Evolutionary conservation across 1,284 basidiomycete species (phyloP), one percentile per base, ranked within the genome.

Genomic region (Ustilago crameri): DNA sequence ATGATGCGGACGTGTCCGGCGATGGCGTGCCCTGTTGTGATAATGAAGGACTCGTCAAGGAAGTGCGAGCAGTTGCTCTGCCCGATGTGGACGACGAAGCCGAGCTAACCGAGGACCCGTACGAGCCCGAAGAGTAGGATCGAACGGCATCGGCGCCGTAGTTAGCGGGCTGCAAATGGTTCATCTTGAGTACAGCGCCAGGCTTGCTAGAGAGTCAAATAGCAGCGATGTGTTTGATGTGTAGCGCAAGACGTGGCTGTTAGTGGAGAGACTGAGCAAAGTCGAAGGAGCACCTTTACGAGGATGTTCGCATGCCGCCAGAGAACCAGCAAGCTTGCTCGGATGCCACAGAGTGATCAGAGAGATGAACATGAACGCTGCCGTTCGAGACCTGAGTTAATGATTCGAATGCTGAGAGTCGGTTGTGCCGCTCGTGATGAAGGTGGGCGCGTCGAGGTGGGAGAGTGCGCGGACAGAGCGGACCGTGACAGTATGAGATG

Each of bases 31-130:
- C 54, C 14, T 49, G 61, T 9, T 73, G 65, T 2, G 70, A 73
- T 12, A 68, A 61, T 7, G 61, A 57, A 5, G 70, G 70, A 47
- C 70, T 68, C 14, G 61, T 68, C 5, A 53, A 54, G 1, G 70
- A 64, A 0, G 63, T 67, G 27, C 56, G 65, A 15, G 40, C 35
- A 18, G 18, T 37, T 5, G 57, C 45, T 8, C 45, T 30, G 5
- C 22, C 26, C 10, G 55, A 59, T 10, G 35, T 14, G 1, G 58
- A 47, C 4, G 67, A 66, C 23, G 57, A 58, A 10, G 47, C 49
- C 18, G 66, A 70, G 24, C 61, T 56, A 22, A 54, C 38, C 15
- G 57, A 54, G 9, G 72, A 71, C 42, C 45, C 56, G 42, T 60
- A 62, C 4, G 67, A 70, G 52, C 52, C 63, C 4, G 63, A 48